Evolutionary conservation across 768 basidiomycete species (phyloP).

Genomic region (Dentipellis fragilis): DNA sequence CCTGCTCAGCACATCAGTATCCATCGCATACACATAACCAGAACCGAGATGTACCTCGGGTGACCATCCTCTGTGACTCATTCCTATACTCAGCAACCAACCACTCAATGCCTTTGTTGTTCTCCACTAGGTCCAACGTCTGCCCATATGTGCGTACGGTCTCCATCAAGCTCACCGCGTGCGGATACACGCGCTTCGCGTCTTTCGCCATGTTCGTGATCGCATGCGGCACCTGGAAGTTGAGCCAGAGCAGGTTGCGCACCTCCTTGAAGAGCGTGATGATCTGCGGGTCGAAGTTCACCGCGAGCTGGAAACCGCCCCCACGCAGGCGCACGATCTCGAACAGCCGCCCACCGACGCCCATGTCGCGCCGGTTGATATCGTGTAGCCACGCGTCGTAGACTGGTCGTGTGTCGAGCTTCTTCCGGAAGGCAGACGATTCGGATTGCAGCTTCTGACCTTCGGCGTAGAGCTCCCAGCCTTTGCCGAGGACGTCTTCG

Average conservation of each 20-base stretch:
- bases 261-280: conserved; percentile 99
- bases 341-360: conserved; percentile 84
- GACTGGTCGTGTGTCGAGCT: conserved; percentile 88
- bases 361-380: conserved; percentile 88
- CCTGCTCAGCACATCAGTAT: conserved; percentile 35
- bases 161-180: conserved; percentile 98
- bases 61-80: conserved; percentile 88
- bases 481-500: conserved; percentile 95
- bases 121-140: conserved; percentile 84
- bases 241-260: conserved; percentile 89
- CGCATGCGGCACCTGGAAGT: conserved; percentile 90
- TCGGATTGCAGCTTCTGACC: conserved; percentile 96
- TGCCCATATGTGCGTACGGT: conserved; percentile 97
- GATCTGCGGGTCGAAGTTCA: conserved; percentile 97
- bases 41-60: conserved; percentile 52
- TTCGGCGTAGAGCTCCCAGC: conserved; percentile 99
- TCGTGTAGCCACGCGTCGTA: conserved; percentile 97
- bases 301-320: conserved; percentile 77
- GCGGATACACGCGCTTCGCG: conserved; percentile 95
- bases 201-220: conserved; percentile 97
- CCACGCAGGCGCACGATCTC: conserved; percentile 75
- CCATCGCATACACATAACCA: background rate
- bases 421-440: conserved; percentile 84
- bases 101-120: conserved; percentile 87
- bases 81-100: conserved; percentile 91